These are phyloP conservation scores for Fusarium tuaranense DNA, from an alignment of 2,329 filamentous ascomycete genomes.

Conservation along the genomic window DNA sequence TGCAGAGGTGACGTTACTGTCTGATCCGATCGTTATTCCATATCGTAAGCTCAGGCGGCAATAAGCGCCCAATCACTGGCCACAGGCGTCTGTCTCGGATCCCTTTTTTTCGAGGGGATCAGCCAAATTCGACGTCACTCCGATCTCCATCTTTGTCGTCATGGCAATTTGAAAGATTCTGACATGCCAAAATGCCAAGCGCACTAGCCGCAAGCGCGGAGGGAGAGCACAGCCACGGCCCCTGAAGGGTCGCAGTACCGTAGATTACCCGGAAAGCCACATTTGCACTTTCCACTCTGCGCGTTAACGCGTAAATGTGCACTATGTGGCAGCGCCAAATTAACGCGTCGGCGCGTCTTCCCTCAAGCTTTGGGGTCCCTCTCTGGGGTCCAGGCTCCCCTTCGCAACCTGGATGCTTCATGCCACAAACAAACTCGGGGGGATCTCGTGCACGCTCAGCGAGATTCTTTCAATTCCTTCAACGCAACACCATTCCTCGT, in stretches of 20 bases:
- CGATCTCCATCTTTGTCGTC: slow-evolving; percentile 35
- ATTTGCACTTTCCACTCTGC: background rate
- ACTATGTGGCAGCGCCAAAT: slow-evolving; percentile 44
- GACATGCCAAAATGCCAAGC: slow-evolving; percentile 31
- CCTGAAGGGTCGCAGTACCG: slow-evolving; percentile 9
- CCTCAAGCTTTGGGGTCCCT: slow-evolving; percentile 9
- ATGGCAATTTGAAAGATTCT: slow-evolving; percentile 35
- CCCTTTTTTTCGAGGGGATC: slow-evolving; percentile 12
- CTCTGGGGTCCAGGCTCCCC: slow-evolving; percentile 28
- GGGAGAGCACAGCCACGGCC: slow-evolving; percentile 30
- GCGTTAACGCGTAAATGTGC: slow-evolving; percentile 37
- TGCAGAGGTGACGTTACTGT: slow-evolving; percentile 36
- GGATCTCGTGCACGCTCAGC: slow-evolving; percentile 15
- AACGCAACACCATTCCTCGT: background rate
- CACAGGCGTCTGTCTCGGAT: slow-evolving; percentile 19
- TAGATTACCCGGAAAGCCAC: slow-evolving; percentile 27
- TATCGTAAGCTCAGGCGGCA: slow-evolving; percentile 13
- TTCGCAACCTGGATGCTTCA: slow-evolving; percentile 28
- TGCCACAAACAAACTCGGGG: slow-evolving; percentile 23
- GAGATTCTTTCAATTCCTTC: slow-evolving; percentile 18
- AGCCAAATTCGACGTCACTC: slow-evolving; percentile 33
- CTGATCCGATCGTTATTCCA: slow-evolving; percentile 3
- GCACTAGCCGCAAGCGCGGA: slow-evolving; percentile 35
- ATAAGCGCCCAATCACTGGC: slow-evolving; percentile 6
- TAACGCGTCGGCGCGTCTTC: slow-evolving; percentile 49